Evolutionary conservation across 352 stramenopile species (phyloP), one percentile per base, ranked within the genome.

Genomic region (Globisporangium viniferum): DNA sequence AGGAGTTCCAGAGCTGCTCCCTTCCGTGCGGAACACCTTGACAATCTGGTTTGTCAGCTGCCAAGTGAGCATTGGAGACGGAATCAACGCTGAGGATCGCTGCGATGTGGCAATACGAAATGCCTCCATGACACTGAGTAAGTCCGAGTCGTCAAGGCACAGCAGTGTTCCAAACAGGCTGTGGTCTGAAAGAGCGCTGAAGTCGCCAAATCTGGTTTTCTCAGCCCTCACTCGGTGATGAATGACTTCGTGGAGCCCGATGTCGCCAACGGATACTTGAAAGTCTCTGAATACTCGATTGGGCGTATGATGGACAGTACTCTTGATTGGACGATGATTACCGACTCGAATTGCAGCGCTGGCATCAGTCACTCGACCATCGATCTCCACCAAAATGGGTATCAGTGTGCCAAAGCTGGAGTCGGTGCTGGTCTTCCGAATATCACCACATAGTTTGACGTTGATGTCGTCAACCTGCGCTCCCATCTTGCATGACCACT

Each of bases 51-150:
- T 88, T 24, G 80, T 80, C 29, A 87, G 67, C 59, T 90, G 73
- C 80, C 81, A 90, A 33, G 74, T 80, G 24, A 81, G 62, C 73
- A 90, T 82, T 54, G 76, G 74, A 39, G 73, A 66, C 35, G 75
- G 75, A 33, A 82, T 48, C 4, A 58, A 49, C 18, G 49, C 29
- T 6, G 59, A 57, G 6, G 36, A 18, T n/a, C 15, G 27, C 14
- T 68, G 33, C 0, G 39, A 27, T 8, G 46, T 12, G 7, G 46
- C 2, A 9, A 74, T 69, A 9, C 39, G 18, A 18, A 83, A 67
- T 3, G 70, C 64, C 9, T 72, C 59, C 5, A 70, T 72, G 31
- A 85, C 67, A 44, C 59, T 65, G 35, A 66, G 56, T 29, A 91
- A 63, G 31, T 87, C 79, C 33, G 61, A 48, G 44, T 79, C 46